Evolutionary conservation across 495 filamentous ascomycete genomes (phyloP), one percentile per base, ranked within the genome.

Genomic region (Recurvomyces mirabilis): DNA sequence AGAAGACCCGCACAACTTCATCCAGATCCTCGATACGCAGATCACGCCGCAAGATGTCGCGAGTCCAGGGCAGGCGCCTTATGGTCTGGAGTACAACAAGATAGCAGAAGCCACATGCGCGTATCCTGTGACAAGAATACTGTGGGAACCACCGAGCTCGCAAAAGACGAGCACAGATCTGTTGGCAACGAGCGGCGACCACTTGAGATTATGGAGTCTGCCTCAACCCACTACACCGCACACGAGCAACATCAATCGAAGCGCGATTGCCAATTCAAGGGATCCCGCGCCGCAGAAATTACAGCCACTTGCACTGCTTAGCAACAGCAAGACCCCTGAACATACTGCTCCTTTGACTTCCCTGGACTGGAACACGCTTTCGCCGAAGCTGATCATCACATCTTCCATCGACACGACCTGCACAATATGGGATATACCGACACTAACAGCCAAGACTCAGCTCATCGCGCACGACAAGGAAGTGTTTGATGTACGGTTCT

Each of bases 351-450:
- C 91, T 7, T 77, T 99, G 31, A 99, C 91, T 2, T 93, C 86
- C 7, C 68, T 99, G 20, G 91, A 99, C 64, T 99, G 91, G 91
- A 99, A 99, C 50, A 91, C 82, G 4, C 78, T 96, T 32, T 91
- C 84, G 4, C 91, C 91, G 3, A 94, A 87, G 59, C 66, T 96
- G 29, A 99, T 99, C 55, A 99, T 99, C 49, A 99, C 91, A 0
- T 93, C 85, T 2, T 95, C 89, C 60, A 99, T 99, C 49, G 91
- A 99, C 60, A 99, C 91, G 0, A 99, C 91, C 1, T 99, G 91
- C 65, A 99, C 91, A n/a, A 96, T 99, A 44, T 99, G 91, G 91
- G 91, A 99, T 56, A 99, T 99, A 22, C 91, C 91, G 2, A 94
- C 91, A 3, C 66, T 99, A 48, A 99, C 91, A 0, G 91, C 91